Base-by-base conservation (phyloP, 331 rosid species). In the Acacia pycnantha region DNA sequence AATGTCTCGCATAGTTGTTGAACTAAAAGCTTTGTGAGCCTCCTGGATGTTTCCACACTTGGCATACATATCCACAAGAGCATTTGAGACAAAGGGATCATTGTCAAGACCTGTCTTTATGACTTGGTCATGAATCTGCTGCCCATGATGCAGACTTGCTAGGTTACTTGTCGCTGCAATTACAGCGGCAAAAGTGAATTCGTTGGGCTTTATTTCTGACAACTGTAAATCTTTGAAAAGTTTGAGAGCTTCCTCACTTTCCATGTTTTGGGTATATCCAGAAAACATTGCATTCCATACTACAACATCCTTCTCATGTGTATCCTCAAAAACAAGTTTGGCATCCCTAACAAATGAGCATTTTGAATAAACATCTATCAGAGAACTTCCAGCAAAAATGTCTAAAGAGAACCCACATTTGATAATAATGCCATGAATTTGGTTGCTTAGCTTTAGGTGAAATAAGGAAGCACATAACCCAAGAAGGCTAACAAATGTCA, bases 251-350 rank as follows among this genome's bases (percentile, higher is more conserved):
- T 92, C 94, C 69, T 89, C 97, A 64, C 84, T 84, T 91, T 92
- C 88, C 33, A 51, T 58, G 53, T 84, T 86, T 75, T 90, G 93
- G 59, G 81, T 64, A 78, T 90, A 90, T 33, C 98, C 97, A 21
- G 86, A 89, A 80, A 92, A 87, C 93, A 92, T 85, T 11, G 98
- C 94, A 90, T 88, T 94, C 98, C 98, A 94, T 50, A 94, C 88
- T 37, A 94, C 98, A 73, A 92, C 87, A 80, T 94, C 98, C 85
- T 88, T 91, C 78, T 87, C 87, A 58, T 61, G 43, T 85, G 88
- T 87, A 87, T 88, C 94, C 69, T 93, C 95, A 61, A 94, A 94
- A 77, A 90, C 94, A 81, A 88, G 81, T 77, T 87, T 79, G 22
- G 98, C 98, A 79, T 94, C 92, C 71, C 79, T 78, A 67, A 87